These are phyloP conservation scores for Saksenaea vasiformis DNA, from an alignment of 371 early-diverging fungal species.

Conservation along the genomic window DNA sequence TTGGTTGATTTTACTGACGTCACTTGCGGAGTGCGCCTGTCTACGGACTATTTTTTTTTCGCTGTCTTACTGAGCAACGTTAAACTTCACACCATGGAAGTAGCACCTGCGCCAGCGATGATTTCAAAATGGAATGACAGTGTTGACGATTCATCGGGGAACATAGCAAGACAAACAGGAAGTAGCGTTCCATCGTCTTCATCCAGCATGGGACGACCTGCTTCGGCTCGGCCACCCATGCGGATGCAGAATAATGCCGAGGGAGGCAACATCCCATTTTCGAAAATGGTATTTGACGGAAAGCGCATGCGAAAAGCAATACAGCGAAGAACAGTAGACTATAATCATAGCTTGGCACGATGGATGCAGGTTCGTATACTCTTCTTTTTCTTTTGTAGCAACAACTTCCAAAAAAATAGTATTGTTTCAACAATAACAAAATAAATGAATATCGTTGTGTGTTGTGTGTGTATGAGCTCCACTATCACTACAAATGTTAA, in stretches of 20 bases:
- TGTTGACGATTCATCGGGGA: slow-evolving; percentile 1
- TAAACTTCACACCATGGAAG: not conserved
- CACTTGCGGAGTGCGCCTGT: too few species aligned
- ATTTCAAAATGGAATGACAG: slow-evolving; percentile 3
- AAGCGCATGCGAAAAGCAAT: slow-evolving; percentile 96
- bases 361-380: slow-evolving; percentile 70
- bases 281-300: slow-evolving; percentile 74
- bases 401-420: slow-evolving; percentile 12
- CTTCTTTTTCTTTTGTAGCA: slow-evolving; percentile 15
- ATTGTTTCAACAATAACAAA: slow-evolving; percentile 17
- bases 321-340: slow-evolving; percentile 95
- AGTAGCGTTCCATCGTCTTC: not conserved
- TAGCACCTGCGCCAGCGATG: not conserved
- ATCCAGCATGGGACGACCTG: slow-evolving; percentile 4
- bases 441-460: slow-evolving; percentile 15
- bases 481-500: slow-evolving; percentile 8
- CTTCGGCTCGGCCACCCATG: slow-evolving; percentile 14
- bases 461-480: slow-evolving; percentile 6
- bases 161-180: not conserved
- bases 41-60: too few species aligned
- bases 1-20: too few species aligned
- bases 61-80: not conserved
- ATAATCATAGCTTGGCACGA: slow-evolving; percentile 84
- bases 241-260: slow-evolving; percentile 15
- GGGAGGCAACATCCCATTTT: slow-evolving; percentile 41